Base-by-base conservation (phyloP, 768 basidiomycete genomes). In the Chalciporus sphaerocephalus region DNA sequence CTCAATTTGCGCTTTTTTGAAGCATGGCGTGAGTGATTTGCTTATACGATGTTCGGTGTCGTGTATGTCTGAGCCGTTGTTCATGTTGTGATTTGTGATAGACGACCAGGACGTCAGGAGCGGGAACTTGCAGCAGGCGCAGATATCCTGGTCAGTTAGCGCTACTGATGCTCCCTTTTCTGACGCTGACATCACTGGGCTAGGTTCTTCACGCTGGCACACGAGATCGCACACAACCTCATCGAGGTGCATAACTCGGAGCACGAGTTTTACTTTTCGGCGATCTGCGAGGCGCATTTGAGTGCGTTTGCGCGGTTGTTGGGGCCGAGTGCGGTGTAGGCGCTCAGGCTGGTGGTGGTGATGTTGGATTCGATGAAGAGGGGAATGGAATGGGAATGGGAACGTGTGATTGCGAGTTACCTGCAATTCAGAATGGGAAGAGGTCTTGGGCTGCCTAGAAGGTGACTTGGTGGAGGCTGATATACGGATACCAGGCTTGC, bases 251-350 rank as follows among this genome's bases (percentile, higher is more conserved):
- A 94, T 57, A 91, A 93, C 62, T 82, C 87, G 1, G 83, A 91
- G 57, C 91, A 93, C 55, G 89, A 92, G 50, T 95, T 94, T 62
- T 94, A 89, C 65, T 91, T 93, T 56, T 88, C 89, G 25, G 81
- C 85, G 4, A 85, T 94, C 20, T 87, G 86, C 52, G 87, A 93
- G 65, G 75, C 70, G 40, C 73, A 75, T 58, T 58, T 32, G 81
- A 18, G 53, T 69, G 32, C 60, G 7, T 65, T 81, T 13, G 65
- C 60, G 15, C 57, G 44, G 24, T 57, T 70, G 44, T 23, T 32
- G 15, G 6, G 28, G 28, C 4, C 8, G 28, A 11, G n/a, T n/a
- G n/a, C n/a, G n/a, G n/a, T n/a, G n/a, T n/a, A n/a, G n/a, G n/a
- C n/a, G n/a, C n/a, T n/a, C n/a, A n/a, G n/a, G n/a, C n/a, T n/a